Evolutionary conservation across 2,329 filamentous ascomycete genomes (phyloP), one percentile per base, ranked within the genome.

Genomic region (Ceratocystis alfenasii): DNA sequence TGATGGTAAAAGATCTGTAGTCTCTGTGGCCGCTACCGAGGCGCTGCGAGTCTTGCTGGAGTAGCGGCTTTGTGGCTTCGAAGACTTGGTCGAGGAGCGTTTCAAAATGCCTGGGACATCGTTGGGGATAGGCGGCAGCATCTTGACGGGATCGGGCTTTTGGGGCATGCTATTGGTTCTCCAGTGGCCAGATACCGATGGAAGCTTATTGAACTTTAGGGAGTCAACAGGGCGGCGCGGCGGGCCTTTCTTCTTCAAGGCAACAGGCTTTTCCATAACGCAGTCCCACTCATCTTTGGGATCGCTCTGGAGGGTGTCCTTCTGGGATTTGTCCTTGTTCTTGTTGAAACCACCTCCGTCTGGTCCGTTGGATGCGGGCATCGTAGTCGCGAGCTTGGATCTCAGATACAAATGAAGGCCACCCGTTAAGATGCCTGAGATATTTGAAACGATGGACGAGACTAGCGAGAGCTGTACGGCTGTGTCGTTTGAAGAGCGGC

Each of bases 331-430:
- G 17, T 5, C 17, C 17, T 36, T 30, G 8, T 59, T 59, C 5
- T 30, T 17, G 6, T 33, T 59, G 53, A 8, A 10, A 8, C 17
- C 3, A 8, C 8, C 8, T 30, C 28, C 53, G 2, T 59, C 17
- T 33, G 28, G 6, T 20, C 12, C 53, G 3, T 8, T 59, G 8
- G 50, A 33, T 6, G 63, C 33, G 5, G 63, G 36, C 15, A 67
- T 64, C 12, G 45, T 62, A 33, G 81, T 79, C 12, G 81, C 78
- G 15, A 80, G 82, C 69, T 83, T 86, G 2, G 85, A 84, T 69
- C 86, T 81, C 62, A 89, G 77, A 70, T 88, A 86, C 7, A 89
- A 76, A 70, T 88, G 86, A 28, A 88, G 78, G 17, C 84, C 81
- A 3, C 85, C 84, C 17, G 83, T 85, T 72, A 85, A 78, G 17